These are phyloP conservation scores for Cordyceps militaris DNA, from an alignment of 2,329 filamentous ascomycete genomes.

Conservation along the genomic window DNA sequence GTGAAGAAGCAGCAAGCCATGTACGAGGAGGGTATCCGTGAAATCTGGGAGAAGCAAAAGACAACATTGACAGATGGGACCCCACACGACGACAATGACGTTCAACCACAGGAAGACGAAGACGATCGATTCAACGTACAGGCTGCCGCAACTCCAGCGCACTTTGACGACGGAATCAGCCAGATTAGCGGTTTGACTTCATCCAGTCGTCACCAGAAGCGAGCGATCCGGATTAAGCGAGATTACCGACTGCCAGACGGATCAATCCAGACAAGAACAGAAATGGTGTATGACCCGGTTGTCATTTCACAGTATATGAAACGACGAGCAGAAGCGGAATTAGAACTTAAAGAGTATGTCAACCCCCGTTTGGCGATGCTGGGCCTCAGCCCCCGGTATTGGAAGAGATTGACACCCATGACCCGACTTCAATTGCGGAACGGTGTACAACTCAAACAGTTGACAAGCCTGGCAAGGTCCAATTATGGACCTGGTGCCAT, in stretches of 20 bases:
- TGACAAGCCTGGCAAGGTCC: background rate
- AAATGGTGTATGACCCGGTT: constrained; percentile 69
- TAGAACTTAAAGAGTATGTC: constrained; percentile 66
- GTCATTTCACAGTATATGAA: constrained; percentile 87
- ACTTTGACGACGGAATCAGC: constrained; percentile 71
- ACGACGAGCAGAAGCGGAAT: constrained; percentile 62
- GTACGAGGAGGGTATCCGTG: constrained; percentile 84
- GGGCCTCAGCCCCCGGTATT: background rate
- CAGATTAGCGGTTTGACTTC: constrained; percentile 64
- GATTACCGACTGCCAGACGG: constrained; percentile 39
- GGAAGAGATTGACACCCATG: background rate
- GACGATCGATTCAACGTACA: constrained; percentile 67
- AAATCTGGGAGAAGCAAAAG: constrained; percentile 89
- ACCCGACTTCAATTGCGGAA: background rate
- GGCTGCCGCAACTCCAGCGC: constrained; percentile 59
- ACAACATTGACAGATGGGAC: constrained; percentile 65
- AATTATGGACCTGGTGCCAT: constrained; percentile 22
- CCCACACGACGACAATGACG: constrained; percentile 58
- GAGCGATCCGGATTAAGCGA: constrained; percentile 67
- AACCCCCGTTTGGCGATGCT: background rate
- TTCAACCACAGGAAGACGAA: constrained; percentile 51
- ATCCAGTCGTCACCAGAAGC: constrained; percentile 59
- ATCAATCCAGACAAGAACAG: constrained; percentile 54
- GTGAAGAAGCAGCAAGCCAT: constrained; percentile 88
- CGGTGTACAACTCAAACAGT: background rate